Conservation (phyloP, 352 stramenopile genomes). For the Phytophthora melonis region DNA sequence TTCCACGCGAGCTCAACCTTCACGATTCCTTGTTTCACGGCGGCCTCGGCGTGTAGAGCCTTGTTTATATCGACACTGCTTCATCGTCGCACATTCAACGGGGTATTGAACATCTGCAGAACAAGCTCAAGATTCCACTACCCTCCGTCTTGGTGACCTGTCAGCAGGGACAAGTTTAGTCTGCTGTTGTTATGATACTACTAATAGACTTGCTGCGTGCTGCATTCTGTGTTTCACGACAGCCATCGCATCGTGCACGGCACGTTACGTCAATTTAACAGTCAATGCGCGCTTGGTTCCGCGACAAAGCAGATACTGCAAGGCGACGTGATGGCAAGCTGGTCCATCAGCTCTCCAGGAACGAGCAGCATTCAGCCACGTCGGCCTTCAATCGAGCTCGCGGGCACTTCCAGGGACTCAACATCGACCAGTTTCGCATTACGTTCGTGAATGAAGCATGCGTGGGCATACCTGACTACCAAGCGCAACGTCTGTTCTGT, state of each 20-base stretch:
- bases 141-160: too few relatives aligned
- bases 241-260: neutral
- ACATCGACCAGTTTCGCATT: conserved; percentile 46
- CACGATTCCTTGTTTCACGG: too few relatives aligned
- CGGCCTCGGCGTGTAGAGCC: too few relatives aligned
- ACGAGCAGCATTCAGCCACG: conserved; percentile 34
- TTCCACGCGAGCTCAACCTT: too few relatives aligned
- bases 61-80: too few relatives aligned
- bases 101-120: too few relatives aligned
- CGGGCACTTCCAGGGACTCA: conserved; percentile 40
- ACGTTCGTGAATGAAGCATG: conserved; percentile 52
- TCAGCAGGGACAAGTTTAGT: neutral
- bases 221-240: neutral
- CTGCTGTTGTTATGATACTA: neutral
- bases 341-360: conserved; percentile 29
- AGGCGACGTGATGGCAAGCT: neutral
- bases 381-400: conserved; percentile 55
- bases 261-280: neutral
- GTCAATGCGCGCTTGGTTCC: neutral
- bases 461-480: conserved; percentile 35
- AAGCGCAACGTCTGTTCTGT: conserved; percentile 46
- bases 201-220: neutral
- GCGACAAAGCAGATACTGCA: neutral
- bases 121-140: too few relatives aligned
- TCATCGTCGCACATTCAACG: too few relatives aligned